Conservation (phyloP, 2,329 filamentous ascomycete species). For the Berkeleyomyces rouxiae region DNA sequence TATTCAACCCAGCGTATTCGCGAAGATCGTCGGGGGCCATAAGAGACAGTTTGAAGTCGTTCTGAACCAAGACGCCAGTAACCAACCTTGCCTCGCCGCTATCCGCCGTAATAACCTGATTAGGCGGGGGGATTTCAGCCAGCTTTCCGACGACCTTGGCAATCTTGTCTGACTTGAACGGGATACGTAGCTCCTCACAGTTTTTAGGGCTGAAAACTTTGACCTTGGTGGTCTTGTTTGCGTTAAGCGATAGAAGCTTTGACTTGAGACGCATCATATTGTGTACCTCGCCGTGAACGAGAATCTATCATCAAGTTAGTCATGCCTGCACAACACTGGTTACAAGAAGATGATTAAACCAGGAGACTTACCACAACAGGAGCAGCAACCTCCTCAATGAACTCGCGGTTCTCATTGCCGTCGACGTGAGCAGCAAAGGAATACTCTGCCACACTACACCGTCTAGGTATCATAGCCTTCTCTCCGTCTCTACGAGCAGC, state of each 20-base stretch:
- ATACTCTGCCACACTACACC: conserved; percentile 86
- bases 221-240: conserved; percentile 60
- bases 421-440: conserved; percentile 96
- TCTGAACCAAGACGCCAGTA: conserved; percentile 84
- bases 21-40: conserved; percentile 94
- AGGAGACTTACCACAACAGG: conserved; percentile 69
- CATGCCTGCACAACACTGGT: not conserved
- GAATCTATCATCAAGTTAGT: conserved; percentile 25
- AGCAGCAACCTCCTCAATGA: conserved; percentile 84
- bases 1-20: conserved; percentile 93
- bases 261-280: conserved; percentile 97
- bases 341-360: not conserved
- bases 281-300: conserved; percentile 92
- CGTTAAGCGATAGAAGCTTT: conserved; percentile 82
- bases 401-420: conserved; percentile 86
- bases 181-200: conserved; percentile 85
- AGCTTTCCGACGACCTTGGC: conserved; percentile 93
- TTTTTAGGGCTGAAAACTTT: conserved; percentile 92
- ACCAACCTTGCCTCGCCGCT: conserved; percentile 37
- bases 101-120: conserved; percentile 19
- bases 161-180: conserved; percentile 87
- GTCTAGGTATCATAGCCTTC: conserved; percentile 75
- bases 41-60: conserved; percentile 90
- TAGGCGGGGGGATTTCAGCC: conserved; percentile 60
- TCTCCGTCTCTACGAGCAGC: conserved; percentile 57